Evolutionary conservation across 257 asterid genomes (phyloP), one percentile per base, ranked within the genome.

Genomic region (Rhazya stricta): DNA sequence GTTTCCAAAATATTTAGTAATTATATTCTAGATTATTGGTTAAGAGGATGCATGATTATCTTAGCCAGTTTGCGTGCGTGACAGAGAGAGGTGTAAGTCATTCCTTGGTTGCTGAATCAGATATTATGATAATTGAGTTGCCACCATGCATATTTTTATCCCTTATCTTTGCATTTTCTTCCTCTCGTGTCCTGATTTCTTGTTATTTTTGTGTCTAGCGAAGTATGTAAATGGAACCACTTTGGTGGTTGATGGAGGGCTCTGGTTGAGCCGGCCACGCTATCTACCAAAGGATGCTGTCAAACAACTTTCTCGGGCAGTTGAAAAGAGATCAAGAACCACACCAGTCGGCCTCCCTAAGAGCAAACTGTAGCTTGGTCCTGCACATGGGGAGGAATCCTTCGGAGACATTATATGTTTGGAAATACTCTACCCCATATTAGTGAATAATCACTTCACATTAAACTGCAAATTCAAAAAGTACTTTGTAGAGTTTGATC

Each of bases 261-360:
- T 86, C 67, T 91, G 98, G 97, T 72, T 93, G 85, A 89, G 97
- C 79, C 68, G 37, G 37, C 97, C 96, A 11, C 92, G 95, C 43
- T 76, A 80, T 73, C 65, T 93, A 57, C 65, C 87, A 9, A 93
- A 93, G 80, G 96, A 91, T 41, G 90, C 80, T 29, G 96, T 93
- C 32, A 89, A 80, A 74, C 81, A 86, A 78, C 72, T 89, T 70
- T 93, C 96, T 67, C 86, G 96, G 58, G 39, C 86, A 3, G 91
- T 93, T 11, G 96, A 93, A 86, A 86, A 77, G 75, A 88, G 85
- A 83, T 85, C 97, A 36, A 89, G 97, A 56, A 84, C 87, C 74
- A 81, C 81, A 10, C 94, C 96, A 1, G 79, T 62, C 29, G 96
- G 97, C 43, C 66, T 88, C 67, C 90, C 98, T 5, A 67, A 79